A percentile compares a stretch with the other conserved stretches of the same genome.
Conservation (phyloP, 208 protist genomes). For the Trichomonas vaginalis region DNA sequence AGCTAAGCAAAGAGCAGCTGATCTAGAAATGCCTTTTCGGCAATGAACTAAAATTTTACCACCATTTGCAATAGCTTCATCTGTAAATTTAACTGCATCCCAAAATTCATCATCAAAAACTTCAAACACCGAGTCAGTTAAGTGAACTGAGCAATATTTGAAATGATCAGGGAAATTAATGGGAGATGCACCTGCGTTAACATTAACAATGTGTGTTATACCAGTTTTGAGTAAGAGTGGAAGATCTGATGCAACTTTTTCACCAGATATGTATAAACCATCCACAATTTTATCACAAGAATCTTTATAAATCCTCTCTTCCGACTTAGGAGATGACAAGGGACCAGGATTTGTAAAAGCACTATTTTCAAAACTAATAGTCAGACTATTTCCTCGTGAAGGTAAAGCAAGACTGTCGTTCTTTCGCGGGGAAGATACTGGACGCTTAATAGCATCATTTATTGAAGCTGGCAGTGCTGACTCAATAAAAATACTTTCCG, state of each 20-base stretch:
- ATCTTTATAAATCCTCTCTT: background rate
- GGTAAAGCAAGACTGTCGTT: no score
- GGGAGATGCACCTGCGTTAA: no score
- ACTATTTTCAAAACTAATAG: no score
- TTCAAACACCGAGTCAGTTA: background rate
- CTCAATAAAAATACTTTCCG: no score
- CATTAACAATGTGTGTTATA: slow-evolving; percentile 10
- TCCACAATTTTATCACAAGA: background rate
- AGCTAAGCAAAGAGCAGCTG: background rate
- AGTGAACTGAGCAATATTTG: background rate
- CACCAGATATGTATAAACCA: background rate
- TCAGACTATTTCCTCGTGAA: no score
- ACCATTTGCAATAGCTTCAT: background rate
- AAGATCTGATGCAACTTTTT: background rate
- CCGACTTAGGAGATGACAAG: no score
- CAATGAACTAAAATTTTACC: background rate
- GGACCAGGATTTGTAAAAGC: no score
- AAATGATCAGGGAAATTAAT: background rate
- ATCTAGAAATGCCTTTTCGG: background rate
- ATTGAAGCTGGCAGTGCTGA: no score
- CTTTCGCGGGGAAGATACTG: no score
- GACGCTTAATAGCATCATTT: no score
- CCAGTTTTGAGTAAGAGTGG: background rate
- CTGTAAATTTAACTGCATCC: background rate
- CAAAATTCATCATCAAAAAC: slow-evolving; percentile 12